phyloP scores from a whole-genome alignment of 495 filamentous ascomycete species.

The Viridothelium virens region DNA sequence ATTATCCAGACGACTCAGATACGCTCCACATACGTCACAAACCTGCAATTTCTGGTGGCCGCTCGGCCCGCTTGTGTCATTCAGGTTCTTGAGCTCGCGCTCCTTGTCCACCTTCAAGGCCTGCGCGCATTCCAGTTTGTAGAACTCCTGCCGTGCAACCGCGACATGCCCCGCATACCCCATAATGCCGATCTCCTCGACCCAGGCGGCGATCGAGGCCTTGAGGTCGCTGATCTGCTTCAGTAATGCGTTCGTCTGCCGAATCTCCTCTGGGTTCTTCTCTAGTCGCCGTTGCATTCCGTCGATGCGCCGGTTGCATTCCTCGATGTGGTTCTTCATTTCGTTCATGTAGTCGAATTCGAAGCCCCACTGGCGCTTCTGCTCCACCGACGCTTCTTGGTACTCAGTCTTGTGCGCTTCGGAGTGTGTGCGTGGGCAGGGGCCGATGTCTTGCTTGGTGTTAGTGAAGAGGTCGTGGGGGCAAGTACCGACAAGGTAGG shows the following conservation, averaged over 20 bases:
- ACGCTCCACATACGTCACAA: slow-evolving; percentile 95
- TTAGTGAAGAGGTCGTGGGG: slow-evolving; percentile 99
- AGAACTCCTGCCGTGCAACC: slow-evolving; percentile 75
- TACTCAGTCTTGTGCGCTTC: slow-evolving; percentile 85
- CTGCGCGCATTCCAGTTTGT: slow-evolving; percentile 71
- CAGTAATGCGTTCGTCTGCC: slow-evolving; percentile 88
- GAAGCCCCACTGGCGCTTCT: slow-evolving; percentile 76
- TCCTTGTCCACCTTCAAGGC: slow-evolving; percentile 77
- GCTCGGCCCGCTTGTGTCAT: slow-evolving; percentile 80
- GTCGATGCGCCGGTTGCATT: slow-evolving; percentile 92
- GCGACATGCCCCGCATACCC: slow-evolving; percentile 75
- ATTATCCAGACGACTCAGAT: slow-evolving; percentile 84
- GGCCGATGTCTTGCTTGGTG: slow-evolving; percentile 94
- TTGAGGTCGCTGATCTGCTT: slow-evolving; percentile 81
- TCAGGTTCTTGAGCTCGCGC: slow-evolving; percentile 81
- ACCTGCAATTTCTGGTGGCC: slow-evolving; percentile 98
- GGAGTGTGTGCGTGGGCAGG: slow-evolving; percentile 82
- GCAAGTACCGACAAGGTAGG: slow-evolving; percentile 87
- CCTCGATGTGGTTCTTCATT: slow-evolving; percentile 90
- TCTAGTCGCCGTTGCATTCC: slow-evolving; percentile 81
- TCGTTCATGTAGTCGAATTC: slow-evolving; percentile 95
- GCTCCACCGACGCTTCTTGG: slow-evolving; percentile 54
- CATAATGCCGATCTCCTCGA: slow-evolving; percentile 78
- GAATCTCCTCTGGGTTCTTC: slow-evolving; percentile 96
- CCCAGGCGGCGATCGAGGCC: slow-evolving; percentile 69